Base-by-base conservation (phyloP, 257 asterid genomes). In the Solanum appendiculatum region DNA sequence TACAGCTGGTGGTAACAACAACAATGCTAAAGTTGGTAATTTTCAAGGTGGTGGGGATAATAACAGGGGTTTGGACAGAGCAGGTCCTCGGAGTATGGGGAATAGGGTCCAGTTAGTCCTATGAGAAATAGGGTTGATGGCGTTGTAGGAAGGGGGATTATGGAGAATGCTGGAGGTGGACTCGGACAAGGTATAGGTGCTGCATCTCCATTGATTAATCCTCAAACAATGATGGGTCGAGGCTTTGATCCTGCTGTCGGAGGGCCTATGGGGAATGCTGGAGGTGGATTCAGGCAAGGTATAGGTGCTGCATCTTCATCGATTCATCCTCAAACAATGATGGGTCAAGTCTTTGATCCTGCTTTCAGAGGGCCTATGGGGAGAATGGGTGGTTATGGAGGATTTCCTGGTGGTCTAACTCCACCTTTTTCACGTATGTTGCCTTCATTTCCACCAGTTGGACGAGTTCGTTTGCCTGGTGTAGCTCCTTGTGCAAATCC, bases 401-500 rank as follows among this genome's bases (percentile, higher is more conserved):
- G 96, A 68, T 97, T 93, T 83, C 87, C 95, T 8, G 97, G 96
- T 89, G 94, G 89, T 16, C 99, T 94, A 66, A 82, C 86, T 9
- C 93, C 95, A 56, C 97, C 91, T 23, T 94, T 92, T 88, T 90
- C 95, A 7, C 96, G 97, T 42, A 94, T 95, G 91, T 46, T 95
- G 58, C 87, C 98, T 86, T 93, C 95, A 6, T 94, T 92, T 88
- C 97, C 92, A 37, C 96, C 92, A 12, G 97, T 95, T 37, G 98
- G 95, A 42, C 75, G 87, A 78, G 95, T 96, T 82, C 96, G 97
- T 74, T 86, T 95, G 91, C 93, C 96, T 84, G 98, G 99, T 83
- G 98, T 95, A 72, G 98, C 98, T 84, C 99, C 98, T 74, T 98
- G 94, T 88, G 97, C 95, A 54, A 96, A 96, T 86, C 99, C 99